Evolutionary conservation across 1,284 basidiomycete species (phyloP).

Genomic region (Quambalaria eucalypti): DNA sequence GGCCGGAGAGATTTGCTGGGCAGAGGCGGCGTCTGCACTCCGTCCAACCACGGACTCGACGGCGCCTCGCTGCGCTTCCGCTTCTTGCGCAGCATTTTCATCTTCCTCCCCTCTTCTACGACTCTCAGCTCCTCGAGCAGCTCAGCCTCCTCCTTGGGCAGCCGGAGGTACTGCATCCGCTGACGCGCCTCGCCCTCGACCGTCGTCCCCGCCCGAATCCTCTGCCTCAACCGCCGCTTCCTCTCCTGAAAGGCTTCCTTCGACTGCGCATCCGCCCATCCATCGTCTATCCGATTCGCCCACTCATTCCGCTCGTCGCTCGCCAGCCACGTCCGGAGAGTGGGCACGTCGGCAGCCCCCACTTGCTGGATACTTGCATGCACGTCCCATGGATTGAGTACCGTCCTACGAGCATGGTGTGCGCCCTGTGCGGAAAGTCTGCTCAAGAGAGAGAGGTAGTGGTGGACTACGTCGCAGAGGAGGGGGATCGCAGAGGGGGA

Average conservation of each 20-base stretch:
- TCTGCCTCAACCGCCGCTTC: not conserved
- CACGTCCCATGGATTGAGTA: not conserved
- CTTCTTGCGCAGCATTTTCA: not conserved
- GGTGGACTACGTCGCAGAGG: not conserved
- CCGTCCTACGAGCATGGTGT: not conserved
- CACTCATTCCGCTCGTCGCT: not conserved
- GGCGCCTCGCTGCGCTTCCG: not conserved
- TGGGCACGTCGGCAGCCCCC: not conserved
- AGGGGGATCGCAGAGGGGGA: not conserved
- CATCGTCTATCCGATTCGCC: not conserved
- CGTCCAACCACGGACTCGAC: not conserved
- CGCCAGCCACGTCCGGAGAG: not conserved
- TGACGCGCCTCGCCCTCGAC: not conserved
- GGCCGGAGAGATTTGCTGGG: no score
- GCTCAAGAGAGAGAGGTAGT: not conserved
- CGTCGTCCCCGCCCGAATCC: not conserved
- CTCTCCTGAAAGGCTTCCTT: not conserved
- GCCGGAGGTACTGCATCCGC: not conserved
- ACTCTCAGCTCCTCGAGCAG: not conserved
- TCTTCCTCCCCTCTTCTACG: not conserved
- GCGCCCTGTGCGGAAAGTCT: not conserved
- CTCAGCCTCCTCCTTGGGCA: not conserved
- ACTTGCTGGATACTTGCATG: not conserved
- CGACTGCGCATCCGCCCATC: not conserved
- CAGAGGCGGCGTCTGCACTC: not conserved